A percentile compares a stretch with the other conserved stretches of the same genome.
Conservation (phyloP, 179 eudicot species). For the Camellia oleifera region DNA sequence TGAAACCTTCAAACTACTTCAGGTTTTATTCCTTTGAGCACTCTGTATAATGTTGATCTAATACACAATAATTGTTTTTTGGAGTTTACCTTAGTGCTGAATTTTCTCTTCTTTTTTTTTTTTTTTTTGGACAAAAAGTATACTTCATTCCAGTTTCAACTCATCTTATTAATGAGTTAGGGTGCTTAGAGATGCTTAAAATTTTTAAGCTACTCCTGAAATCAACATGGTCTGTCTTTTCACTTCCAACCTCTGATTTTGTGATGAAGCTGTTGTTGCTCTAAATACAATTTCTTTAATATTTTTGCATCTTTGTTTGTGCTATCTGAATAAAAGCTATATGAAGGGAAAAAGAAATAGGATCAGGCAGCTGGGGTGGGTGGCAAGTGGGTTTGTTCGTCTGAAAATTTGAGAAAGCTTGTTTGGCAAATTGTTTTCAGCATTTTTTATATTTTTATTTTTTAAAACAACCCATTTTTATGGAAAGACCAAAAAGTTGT, state of each 20-base stretch:
- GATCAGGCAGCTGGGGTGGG: no score
- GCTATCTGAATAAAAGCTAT: slow-evolving; percentile 4
- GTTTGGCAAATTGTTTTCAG: no score
- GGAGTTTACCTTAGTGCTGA: no score
- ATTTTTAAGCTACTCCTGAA: background rate
- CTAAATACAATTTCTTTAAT: background rate
- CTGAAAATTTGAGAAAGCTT: no score
- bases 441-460: no score
- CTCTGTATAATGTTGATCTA: background rate
- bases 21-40: slow-evolving; percentile 42
- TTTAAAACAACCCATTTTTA: no score
- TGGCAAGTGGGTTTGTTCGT: background rate
- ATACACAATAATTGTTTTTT: background rate
- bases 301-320: no score
- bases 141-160: background rate
- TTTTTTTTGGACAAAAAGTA: background rate
- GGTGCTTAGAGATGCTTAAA: slow-evolving; percentile 4
- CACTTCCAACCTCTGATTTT: background rate
- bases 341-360: background rate
- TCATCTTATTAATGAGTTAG: background rate
- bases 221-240: background rate
- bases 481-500: no score
- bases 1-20: slow-evolving; percentile 89
- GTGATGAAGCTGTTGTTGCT: slow-evolving; percentile 3
- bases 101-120: no score